Conservation (phyloP, 2,329 filamentous ascomycete species). For the Xylariaceae sp. region DNA sequence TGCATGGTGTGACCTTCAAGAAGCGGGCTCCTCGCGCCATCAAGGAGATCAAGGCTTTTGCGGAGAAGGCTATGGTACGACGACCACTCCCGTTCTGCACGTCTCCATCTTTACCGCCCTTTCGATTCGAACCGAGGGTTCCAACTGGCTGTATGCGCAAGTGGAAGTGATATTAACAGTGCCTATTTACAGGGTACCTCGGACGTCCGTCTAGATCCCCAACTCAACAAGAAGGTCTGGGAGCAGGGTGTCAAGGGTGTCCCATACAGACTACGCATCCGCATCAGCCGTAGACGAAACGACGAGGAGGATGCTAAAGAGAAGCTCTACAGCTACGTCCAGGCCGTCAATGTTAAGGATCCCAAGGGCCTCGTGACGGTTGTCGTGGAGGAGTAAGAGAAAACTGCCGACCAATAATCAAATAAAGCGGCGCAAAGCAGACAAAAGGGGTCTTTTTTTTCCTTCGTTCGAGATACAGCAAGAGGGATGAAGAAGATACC, state of each 20-base stretch:
- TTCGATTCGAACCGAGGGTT: neutral
- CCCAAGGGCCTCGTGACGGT: slow-evolving; percentile 94
- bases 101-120: neutral
- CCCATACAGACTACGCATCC: slow-evolving; percentile 92
- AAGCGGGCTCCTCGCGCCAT: slow-evolving; percentile 97
- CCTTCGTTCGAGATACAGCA: slow-evolving; percentile 12
- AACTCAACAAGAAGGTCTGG: slow-evolving; percentile 99
- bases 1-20: slow-evolving; percentile 98
- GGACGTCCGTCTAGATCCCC: slow-evolving; percentile 96
- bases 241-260: slow-evolving; percentile 98
- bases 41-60: slow-evolving; percentile 99
- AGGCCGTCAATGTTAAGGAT: slow-evolving; percentile 99
- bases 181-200: slow-evolving; percentile 68
- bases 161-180: slow-evolving; percentile 22
- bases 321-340: slow-evolving; percentile 99
- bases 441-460: slow-evolving; percentile 28
- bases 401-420: slow-evolving; percentile 15
- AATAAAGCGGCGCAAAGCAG: slow-evolving; percentile 21
- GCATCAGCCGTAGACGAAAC: slow-evolving; percentile 99
- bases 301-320: slow-evolving; percentile 99
- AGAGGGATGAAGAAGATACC: slow-evolving; percentile 28
- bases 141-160: neutral
- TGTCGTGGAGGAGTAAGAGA: slow-evolving; percentile 69
- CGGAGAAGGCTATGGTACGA: slow-evolving; percentile 92
- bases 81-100: slow-evolving; percentile 10